Conservation (phyloP, 73 alveolate genomes). For the Blepharisma japonicum region DNA sequence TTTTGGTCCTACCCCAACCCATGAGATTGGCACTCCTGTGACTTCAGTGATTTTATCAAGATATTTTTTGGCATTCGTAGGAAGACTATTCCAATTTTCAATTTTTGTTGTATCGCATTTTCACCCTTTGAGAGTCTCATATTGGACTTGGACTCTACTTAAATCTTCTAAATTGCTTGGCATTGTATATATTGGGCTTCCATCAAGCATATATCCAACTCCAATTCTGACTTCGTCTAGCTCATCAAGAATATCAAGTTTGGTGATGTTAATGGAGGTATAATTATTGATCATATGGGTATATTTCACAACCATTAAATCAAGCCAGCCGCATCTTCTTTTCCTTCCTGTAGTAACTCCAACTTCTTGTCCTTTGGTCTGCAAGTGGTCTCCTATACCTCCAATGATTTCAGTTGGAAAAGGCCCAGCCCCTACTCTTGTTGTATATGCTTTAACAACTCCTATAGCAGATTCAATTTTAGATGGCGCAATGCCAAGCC, state of each 20-base stretch:
- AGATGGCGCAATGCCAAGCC: conserved; percentile 94
- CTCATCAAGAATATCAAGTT: conserved; percentile 91
- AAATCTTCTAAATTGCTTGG: conserved; percentile 77
- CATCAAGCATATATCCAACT: conserved; percentile 56
- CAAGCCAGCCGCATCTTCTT: conserved; percentile 98
- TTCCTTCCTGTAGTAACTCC: conserved; percentile 98
- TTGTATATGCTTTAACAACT: conserved; percentile 92
- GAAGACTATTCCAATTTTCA: conserved; percentile 74
- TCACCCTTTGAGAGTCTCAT: conserved; percentile 56
- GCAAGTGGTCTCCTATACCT: conserved; percentile 60
- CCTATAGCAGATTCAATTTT: conserved; percentile 89
- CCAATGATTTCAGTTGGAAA: conserved; percentile 91
- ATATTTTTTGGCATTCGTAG: conserved; percentile 78
- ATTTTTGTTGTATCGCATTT: conserved; percentile 66
- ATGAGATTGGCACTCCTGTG: conserved; percentile 78
- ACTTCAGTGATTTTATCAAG: conserved; percentile 65
- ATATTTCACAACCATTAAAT: conserved; percentile 67
- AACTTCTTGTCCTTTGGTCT: conserved; percentile 88
- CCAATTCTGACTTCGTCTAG: conserved; percentile 69
- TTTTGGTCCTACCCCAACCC: conserved; percentile 91
- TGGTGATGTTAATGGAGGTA: conserved; percentile 79
- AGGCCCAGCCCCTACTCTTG: conserved; percentile 98
- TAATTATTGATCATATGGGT: conserved; percentile 77
- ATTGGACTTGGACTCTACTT: conserved; percentile 67
- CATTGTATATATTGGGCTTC: conserved; percentile 58